phyloP scores from a whole-genome alignment of 768 basidiomycete genomes.

The Xanthoconium stramineum region DNA sequence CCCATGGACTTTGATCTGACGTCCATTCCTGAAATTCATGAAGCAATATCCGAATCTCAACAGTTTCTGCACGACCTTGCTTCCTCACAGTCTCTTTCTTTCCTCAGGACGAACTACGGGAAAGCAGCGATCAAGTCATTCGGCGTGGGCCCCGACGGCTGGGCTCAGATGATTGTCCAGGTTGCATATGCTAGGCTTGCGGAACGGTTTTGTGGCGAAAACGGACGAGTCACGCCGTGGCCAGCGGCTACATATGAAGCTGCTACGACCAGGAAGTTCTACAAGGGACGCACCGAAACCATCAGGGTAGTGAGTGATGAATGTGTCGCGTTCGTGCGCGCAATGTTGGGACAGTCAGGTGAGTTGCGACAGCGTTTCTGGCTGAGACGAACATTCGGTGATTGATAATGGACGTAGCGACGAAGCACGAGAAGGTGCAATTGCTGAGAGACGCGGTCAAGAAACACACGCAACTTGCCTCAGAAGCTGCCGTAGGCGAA shows the following conservation, averaged over 20 bases:
- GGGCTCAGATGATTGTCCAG: slow-evolving; percentile 92
- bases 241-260: slow-evolving; percentile 90
- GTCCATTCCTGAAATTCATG: slow-evolving; percentile 26
- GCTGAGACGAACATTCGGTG: neutral
- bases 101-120: slow-evolving; percentile 72
- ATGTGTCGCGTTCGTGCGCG: slow-evolving; percentile 70
- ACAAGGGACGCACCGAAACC: slow-evolving; percentile 91
- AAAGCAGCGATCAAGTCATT: slow-evolving; percentile 84
- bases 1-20: slow-evolving; percentile 66
- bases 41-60: slow-evolving; percentile 57
- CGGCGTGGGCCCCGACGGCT: slow-evolving; percentile 89
- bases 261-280: slow-evolving; percentile 84
- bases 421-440: slow-evolving; percentile 41
- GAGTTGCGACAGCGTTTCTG: slow-evolving; percentile 6
- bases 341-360: slow-evolving; percentile 59
- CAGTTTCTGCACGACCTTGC: slow-evolving; percentile 54
- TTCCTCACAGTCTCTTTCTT: slow-evolving; percentile 59
- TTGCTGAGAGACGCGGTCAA: slow-evolving; percentile 60
- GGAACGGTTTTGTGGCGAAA: slow-evolving; percentile 25
- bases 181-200: slow-evolving; percentile 79
- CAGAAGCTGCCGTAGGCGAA: slow-evolving; percentile 57
- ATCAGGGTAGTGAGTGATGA: slow-evolving; percentile 80
- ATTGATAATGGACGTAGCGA: slow-evolving; percentile 12
- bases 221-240: slow-evolving; percentile 34
- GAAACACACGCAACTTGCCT: slow-evolving; percentile 66